Evolutionary conservation across 2,329 filamentous ascomycete species (phyloP), one percentile per base, ranked within the genome.

Genomic region (Fusarium humuli): DNA sequence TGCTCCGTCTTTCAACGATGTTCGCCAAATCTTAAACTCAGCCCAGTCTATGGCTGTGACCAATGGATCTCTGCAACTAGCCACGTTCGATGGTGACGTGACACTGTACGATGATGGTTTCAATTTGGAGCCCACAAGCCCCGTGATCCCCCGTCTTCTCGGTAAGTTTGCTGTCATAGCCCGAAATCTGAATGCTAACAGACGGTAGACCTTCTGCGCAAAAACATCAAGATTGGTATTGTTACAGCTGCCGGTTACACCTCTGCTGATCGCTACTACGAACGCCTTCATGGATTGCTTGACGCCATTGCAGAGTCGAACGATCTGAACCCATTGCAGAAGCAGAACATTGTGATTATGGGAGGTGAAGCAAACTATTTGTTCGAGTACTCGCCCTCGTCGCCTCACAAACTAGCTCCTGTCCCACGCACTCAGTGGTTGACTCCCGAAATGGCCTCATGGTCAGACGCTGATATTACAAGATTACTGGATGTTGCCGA

Each of bases 61-160:
- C 18, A 89, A 88, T 25, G 91, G 92, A 23, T 87, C 89, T 7
- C 86, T 98, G 11, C 90, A 96, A 73, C 87, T 99, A 6, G 91
- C 97, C 57, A 99, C 96, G 0, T 99, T 99, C 78, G 96, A 99
- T 80, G 96, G 96, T 80, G 96, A 99, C 81, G 94, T 99, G 53
- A 99, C 96, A 2, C 86, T 99, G 23, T 99, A 99, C 79, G 92
- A 94, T 61, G 92, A 99, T 76, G 96, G 96, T 14, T 87, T 94
- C 74, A 93, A 89, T 69, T 85, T 99, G 11, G 89, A 91, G 57
- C 84, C 90, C 1, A 85, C 88, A 18, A 97, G 92, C 78, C 92
- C 94, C 0, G 89, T 97, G 18, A 94, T 98, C 56, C 83, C 86
- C 2, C 83, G 86, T 29, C 84, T 91, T 40, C 78, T 91, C 20